These are phyloP conservation scores for Margaritispora aquatica DNA, from an alignment of 495 filamentous ascomycete genomes.

Conservation along the genomic window DNA sequence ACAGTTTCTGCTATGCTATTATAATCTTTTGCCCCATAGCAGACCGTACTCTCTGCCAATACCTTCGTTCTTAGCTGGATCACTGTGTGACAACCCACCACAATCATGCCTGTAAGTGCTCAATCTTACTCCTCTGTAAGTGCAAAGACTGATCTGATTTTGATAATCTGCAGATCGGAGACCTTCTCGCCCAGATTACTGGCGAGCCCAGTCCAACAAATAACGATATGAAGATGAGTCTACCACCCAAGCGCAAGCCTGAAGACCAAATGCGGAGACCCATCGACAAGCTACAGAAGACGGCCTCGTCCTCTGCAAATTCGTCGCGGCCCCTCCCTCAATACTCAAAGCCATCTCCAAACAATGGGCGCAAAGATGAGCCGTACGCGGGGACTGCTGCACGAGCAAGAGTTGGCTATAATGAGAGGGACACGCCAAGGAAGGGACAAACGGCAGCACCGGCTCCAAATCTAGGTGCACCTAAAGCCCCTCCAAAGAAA, in stretches of 20 bases:
- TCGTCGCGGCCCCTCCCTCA: slow-evolving; percentile 26
- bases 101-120: slow-evolving; percentile 21
- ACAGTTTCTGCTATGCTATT: not conserved
- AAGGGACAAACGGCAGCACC: slow-evolving; percentile 22
- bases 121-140: not conserved
- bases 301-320: slow-evolving; percentile 11
- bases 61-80: not conserved
- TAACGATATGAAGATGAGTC: slow-evolving; percentile 17
- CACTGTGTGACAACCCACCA: slow-evolving; percentile 5
- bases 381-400: slow-evolving; percentile 22
- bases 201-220: slow-evolving; percentile 36
- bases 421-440: not conserved
- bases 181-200: slow-evolving; percentile 49
- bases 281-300: slow-evolving; percentile 27
- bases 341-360: slow-evolving; percentile 22
- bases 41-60: not conserved
- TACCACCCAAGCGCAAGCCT: slow-evolving; percentile 42
- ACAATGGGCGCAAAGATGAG: slow-evolving; percentile 24
- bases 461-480: slow-evolving; percentile 7
- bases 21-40: not conserved
- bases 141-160: not conserved
- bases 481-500: slow-evolving; percentile 45
- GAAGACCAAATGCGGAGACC: slow-evolving; percentile 35
- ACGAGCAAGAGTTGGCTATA: not conserved
- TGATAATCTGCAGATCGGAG: slow-evolving; percentile 33